Percentiles rank a stretch among this genome's conserved stretches.
Conservation (phyloP, 805 yeast species). For the Candida krabiensis region DNA sequence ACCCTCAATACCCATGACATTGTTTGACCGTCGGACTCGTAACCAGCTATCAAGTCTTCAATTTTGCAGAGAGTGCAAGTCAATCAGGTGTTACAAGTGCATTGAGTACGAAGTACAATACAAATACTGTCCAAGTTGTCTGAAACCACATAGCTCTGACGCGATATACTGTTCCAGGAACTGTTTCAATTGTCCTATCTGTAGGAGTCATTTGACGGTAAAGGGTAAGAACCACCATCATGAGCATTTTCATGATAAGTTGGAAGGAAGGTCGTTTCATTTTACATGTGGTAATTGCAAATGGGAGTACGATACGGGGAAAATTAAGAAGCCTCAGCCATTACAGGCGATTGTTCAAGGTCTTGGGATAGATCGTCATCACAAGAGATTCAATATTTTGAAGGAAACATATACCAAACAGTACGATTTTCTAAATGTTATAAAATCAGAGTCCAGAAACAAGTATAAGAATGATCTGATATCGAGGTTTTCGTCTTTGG, state of each 20-base stretch:
- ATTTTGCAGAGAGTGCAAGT: conserved; percentile 30
- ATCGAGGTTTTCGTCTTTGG: conserved; percentile 18
- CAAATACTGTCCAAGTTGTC: conserved; percentile 33
- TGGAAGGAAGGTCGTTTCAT: conserved; percentile 34
- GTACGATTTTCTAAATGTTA: conserved; percentile 15
- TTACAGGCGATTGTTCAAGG: conserved; percentile 30
- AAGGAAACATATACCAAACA: conserved; percentile 17
- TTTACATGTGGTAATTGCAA: conserved; percentile 39
- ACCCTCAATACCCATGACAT: conserved; percentile 13
- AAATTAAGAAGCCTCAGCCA: conserved; percentile 42
- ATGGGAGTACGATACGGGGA: conserved; percentile 37
- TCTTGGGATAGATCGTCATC: conserved; percentile 9
- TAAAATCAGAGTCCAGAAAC: conserved; percentile 7
- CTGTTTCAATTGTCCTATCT: conserved; percentile 37
- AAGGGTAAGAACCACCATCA: conserved; percentile 15
- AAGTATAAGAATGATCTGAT: conserved; percentile 14
- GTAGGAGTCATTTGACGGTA: conserved; percentile 21
- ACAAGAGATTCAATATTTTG: conserved; percentile 15
- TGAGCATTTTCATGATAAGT: conserved; percentile 7
- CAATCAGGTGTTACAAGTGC: conserved; percentile 31
- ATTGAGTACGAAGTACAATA: conserved; percentile 16
- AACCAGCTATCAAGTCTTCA: conserved; percentile 17
- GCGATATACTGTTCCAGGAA: conserved; percentile 25
- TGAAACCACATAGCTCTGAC: conserved; percentile 7
- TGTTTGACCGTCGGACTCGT: conserved; percentile 19